phyloP scores from a whole-genome alignment of 305 asterid species.

The Vinca major region DNA sequence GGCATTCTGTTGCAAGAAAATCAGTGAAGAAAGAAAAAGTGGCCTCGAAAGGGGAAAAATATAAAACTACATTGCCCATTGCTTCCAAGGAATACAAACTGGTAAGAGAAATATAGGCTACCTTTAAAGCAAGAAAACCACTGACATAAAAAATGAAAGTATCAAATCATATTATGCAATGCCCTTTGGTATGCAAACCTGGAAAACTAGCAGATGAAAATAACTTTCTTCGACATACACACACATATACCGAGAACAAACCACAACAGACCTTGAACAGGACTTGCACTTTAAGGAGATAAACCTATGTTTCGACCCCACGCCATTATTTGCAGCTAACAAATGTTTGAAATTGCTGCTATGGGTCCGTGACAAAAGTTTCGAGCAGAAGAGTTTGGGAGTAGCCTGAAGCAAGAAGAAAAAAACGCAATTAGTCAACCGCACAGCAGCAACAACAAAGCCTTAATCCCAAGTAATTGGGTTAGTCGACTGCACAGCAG shows the following conservation, averaged over 20 bases:
- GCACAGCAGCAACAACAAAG: too few relatives aligned
- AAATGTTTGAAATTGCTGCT: conserved; percentile 37
- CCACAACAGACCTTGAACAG: conserved; percentile 45
- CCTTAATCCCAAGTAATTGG: too few relatives aligned
- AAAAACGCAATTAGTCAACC: not conserved
- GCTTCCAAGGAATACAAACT: not conserved
- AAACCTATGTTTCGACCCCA: conserved; percentile 39
- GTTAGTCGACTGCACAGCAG: too few relatives aligned
- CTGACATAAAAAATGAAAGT: not conserved
- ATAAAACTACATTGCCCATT: not conserved
- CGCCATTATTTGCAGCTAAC: conserved; percentile 22
- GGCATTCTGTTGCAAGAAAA: not conserved
- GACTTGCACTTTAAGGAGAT: conserved; percentile 54
- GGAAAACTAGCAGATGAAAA: not conserved
- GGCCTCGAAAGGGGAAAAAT: not conserved
- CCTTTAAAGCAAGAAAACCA: not conserved
- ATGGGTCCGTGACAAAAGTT: conserved; percentile 37
- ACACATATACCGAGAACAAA: conserved; percentile 8
- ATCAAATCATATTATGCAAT: not conserved
- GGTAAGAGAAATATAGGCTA: not conserved
- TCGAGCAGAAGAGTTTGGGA: conserved; percentile 32
- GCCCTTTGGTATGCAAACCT: not conserved
- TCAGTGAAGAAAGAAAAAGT: not conserved
- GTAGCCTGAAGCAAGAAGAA: conserved; percentile 44
- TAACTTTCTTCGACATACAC: not conserved